Percentiles rank a stretch among this genome's conserved stretches.
Conservation (phyloP, 257 asterid genomes). For the Solanum rostratum region DNA sequence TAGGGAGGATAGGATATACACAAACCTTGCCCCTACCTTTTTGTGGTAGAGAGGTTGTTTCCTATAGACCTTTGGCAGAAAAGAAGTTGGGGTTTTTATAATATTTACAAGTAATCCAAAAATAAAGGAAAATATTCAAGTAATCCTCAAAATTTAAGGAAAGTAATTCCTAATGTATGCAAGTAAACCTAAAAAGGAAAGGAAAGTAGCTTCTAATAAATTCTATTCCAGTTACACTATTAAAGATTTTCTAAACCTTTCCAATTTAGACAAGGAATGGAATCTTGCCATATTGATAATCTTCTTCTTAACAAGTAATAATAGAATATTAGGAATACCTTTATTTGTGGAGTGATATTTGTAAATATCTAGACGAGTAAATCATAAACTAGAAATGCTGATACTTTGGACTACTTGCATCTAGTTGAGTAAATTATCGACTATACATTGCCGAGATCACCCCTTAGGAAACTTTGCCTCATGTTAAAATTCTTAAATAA, state of each 20-base stretch:
- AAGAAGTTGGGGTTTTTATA: not conserved
- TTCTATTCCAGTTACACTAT: not conserved
- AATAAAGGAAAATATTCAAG: not conserved
- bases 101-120: not conserved
- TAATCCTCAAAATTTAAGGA: not conserved
- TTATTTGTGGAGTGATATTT: not conserved
- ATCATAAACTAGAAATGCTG: not conserved
- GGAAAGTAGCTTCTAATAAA: not conserved
- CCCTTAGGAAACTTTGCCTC: not conserved
- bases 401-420: not conserved
- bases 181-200: not conserved
- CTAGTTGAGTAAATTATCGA: not conserved
- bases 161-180: not conserved
- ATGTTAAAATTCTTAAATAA: not conserved
- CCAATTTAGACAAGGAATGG: not conserved
- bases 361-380: not conserved
- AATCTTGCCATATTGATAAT: not conserved
- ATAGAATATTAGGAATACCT: not conserved
- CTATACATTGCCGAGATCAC: not conserved
- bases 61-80: not conserved
- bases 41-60: not conserved
- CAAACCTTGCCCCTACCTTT: not conserved
- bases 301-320: not conserved
- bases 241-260: not conserved
- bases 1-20: not conserved